phyloP scores from a whole-genome alignment of 1,139 yeast genomes.

The Meyerozyma smithsonii region DNA sequence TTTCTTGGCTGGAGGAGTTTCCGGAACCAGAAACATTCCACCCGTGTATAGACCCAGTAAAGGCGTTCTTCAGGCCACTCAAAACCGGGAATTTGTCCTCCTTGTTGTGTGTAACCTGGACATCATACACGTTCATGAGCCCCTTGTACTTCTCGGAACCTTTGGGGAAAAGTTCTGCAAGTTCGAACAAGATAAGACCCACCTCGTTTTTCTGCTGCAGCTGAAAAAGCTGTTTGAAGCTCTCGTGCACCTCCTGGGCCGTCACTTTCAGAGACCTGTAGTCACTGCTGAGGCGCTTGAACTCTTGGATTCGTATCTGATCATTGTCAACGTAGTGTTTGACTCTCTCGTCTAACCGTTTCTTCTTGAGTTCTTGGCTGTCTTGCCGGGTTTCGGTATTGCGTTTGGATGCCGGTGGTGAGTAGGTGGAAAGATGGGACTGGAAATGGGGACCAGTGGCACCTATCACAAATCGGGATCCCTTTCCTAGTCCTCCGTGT shows the following conservation, averaged over 20 bases:
- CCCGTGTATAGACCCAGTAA: constrained; percentile 6
- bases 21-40: constrained; percentile 7
- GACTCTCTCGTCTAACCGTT: constrained; percentile 80
- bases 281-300: constrained; percentile 44
- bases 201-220: constrained; percentile 42
- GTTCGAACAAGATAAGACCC: constrained; percentile 49
- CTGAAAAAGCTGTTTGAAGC: constrained; percentile 52
- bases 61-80: constrained; percentile 17
- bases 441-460: constrained; percentile 47
- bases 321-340: constrained; percentile 66
- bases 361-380: constrained; percentile 49
- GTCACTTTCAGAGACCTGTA: constrained; percentile 45
- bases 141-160: constrained; percentile 24
- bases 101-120: constrained; percentile 17
- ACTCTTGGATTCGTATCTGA: constrained; percentile 40
- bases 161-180: constrained; percentile 49
- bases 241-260: constrained; percentile 44
- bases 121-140: constrained; percentile 22
- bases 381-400: constrained; percentile 13
- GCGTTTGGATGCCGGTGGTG: constrained; percentile 13
- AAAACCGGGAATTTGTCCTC: constrained; percentile 29
- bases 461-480: constrained; percentile 39
- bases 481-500: constrained; percentile 58
- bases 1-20: constrained; percentile 22
- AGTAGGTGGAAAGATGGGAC: constrained; percentile 65